Percentiles rank a stretch among this genome's conserved stretches.
phyloP scores from a whole-genome alignment of 1,139 yeast species.

The Zygoascus sp. region DNA sequence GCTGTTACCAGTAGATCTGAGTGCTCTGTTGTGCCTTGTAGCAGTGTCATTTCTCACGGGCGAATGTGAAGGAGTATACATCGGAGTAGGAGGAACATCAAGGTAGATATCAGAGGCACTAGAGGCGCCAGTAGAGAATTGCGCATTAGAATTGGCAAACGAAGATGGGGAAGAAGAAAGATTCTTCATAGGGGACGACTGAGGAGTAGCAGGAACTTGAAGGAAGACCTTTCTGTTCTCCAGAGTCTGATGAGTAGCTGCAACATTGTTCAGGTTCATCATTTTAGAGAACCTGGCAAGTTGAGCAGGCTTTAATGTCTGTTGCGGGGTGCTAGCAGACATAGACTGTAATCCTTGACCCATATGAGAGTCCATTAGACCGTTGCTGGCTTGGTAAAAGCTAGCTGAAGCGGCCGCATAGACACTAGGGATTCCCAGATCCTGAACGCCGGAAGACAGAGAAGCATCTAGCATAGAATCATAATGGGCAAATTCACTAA shows the following conservation, averaged over 20 bases:
- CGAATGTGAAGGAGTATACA: constrained; percentile 10
- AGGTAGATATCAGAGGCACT: constrained; percentile 7
- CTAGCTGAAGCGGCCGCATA: background rate
- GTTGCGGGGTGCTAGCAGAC: constrained; percentile 4
- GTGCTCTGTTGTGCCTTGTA: background rate
- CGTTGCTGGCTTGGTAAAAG: constrained; percentile 1
- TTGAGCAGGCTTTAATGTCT: constrained; percentile 7
- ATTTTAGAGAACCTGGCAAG: constrained; percentile 29
- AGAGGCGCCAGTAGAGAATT: background rate
- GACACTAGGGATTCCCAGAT: constrained; percentile 27
- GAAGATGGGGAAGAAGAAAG: constrained; percentile 7
- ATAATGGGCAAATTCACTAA: constrained; percentile 31
- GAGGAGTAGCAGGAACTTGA: constrained; percentile 19
- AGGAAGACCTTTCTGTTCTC: constrained; percentile 12
- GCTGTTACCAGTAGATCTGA: background rate
- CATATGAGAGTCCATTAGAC: background rate
- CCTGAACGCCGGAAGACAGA: constrained; percentile 27
- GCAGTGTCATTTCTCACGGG: background rate
- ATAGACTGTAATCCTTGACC: background rate
- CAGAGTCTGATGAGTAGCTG: constrained; percentile 19
- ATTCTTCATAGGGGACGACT: constrained; percentile 21
- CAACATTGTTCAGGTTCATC: constrained; percentile 22
- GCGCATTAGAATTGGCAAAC: background rate
- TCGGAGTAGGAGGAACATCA: constrained; percentile 12
- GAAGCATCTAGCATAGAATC: constrained; percentile 31